Evolutionary conservation across 306 rosid species (phyloP), one percentile per base, ranked within the genome.

Genomic region (Cicer judaicum): DNA sequence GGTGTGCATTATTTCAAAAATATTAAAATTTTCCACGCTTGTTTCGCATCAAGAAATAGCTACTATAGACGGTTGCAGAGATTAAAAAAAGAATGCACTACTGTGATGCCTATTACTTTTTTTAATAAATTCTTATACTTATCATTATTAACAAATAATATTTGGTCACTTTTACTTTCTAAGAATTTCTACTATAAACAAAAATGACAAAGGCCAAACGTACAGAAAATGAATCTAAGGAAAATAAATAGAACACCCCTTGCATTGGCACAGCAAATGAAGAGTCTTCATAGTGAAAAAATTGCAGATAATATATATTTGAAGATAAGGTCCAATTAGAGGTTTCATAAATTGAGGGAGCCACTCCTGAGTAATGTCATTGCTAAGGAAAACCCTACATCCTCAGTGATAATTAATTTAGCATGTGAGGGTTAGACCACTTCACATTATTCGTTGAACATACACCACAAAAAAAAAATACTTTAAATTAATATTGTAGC

Each of bases 311-410:
- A 29, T 29, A 3, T 29, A 29, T 29, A 29, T 29, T 29, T 29
- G 34, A 29, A 29, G 34, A 29, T 29, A 29, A 29, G 34, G 34
- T 29, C 34, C 3, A 29, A 29, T 29, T 29, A 3, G 34, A 29
- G 34, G 34, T 47, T 56, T 56, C 3, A 56, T 21, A 24, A 57
- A 57, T 57, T 57, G 8, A 21, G 15, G 64, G 15, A 57, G 8
- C 40, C 40, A 57, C 15, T 24, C 7, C 5, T 57, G 64, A 56
- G 36, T 12, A 56, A 19, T 56, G 63, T 56, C 14, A 21, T 56
- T 56, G 5, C 63, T 10, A 56, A 21, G 40, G 40, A 57, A 57
- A 57, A 57, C 64, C 64, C 64, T 8, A 57, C 64, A 24, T 57
- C 7, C 64, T 11, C 39, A 24, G 12, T 57, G 64, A 57, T 14